phyloP scores from a whole-genome alignment of 495 filamentous ascomycete genomes.

The Opeltia flavorubescens region DNA sequence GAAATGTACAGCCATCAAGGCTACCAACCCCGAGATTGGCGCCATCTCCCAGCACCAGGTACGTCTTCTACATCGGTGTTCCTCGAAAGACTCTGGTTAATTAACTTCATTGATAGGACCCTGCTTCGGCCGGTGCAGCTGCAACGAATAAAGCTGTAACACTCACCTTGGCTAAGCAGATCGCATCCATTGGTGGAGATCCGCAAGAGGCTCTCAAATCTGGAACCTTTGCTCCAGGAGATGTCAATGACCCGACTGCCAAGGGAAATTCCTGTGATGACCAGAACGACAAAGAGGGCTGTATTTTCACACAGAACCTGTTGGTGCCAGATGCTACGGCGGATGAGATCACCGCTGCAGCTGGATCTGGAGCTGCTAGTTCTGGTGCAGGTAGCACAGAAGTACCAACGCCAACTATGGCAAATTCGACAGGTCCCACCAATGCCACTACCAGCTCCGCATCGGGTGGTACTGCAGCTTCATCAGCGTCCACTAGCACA shows the following conservation, averaged over 20 bases:
- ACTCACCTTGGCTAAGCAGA: conserved; percentile 37
- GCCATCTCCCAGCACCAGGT: conserved; percentile 47
- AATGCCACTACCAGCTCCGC: conserved; percentile 19
- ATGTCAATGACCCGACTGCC: conserved; percentile 41
- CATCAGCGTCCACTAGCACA: conserved; percentile 13
- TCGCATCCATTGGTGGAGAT: conserved; percentile 43
- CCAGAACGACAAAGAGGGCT: conserved; percentile 37
- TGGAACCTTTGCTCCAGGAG: conserved; percentile 45
- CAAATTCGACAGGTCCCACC: conserved; percentile 18
- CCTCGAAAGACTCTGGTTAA: not conserved
- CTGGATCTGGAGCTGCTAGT: conserved; percentile 19
- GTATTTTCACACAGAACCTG: conserved; percentile 48
- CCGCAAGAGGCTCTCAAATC: conserved; percentile 38
- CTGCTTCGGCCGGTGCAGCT: conserved; percentile 35
- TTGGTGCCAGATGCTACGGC: conserved; percentile 43
- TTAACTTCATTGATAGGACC: conserved; percentile 22
- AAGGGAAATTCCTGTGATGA: conserved; percentile 43
- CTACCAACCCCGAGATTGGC: conserved; percentile 55
- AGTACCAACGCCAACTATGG: not conserved
- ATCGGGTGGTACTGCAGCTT: conserved; percentile 7
- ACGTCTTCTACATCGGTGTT: not conserved
- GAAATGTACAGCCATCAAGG: conserved; percentile 39
- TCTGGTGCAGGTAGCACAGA: not conserved
- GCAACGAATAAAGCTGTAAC: conserved; percentile 40
- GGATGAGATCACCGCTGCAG: conserved; percentile 39